phyloP scores from a whole-genome alignment of 495 filamentous ascomycete genomes.

The Schizothecium vesticola region DNA sequence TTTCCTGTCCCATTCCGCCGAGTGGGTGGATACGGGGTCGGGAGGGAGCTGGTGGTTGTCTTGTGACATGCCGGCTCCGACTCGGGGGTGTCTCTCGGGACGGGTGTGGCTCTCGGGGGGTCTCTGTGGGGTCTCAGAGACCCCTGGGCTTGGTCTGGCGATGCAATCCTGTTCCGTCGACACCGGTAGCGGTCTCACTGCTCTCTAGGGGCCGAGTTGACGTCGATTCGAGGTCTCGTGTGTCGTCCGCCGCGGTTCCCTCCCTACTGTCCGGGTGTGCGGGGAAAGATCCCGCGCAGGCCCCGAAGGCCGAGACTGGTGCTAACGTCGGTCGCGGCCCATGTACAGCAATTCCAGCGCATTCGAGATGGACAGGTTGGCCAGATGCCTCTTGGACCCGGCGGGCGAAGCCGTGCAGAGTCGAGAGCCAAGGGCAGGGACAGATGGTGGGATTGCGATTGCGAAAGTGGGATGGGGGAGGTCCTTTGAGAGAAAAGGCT shows the following conservation, averaged over 20 bases:
- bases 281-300: slow-evolving; percentile 50
- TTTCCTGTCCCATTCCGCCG: slow-evolving; percentile 33
- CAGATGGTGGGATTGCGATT: slow-evolving; percentile 1
- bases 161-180: not conserved
- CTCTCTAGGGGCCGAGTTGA: no score
- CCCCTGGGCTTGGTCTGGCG: slow-evolving; percentile 2
- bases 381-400: not conserved
- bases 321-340: slow-evolving; percentile 43
- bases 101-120: slow-evolving; percentile 7
- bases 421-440: not conserved
- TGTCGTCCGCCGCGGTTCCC: slow-evolving; percentile 12
- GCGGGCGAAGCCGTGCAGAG: not conserved
- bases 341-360: slow-evolving; percentile 30
- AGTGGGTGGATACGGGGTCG: slow-evolving; percentile 27
- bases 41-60: slow-evolving; percentile 32
- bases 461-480: slow-evolving; percentile 11
- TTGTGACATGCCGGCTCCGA: slow-evolving; percentile 43
- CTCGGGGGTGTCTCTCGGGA: slow-evolving; percentile 14
- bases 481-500: slow-evolving; percentile 16
- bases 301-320: slow-evolving; percentile 39
- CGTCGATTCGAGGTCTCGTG: not conserved
- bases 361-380: not conserved
- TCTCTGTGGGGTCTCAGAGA: slow-evolving; percentile 14
- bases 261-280: slow-evolving; percentile 39
- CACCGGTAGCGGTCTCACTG: not conserved